Conservation (phyloP, 805 yeast genomes). For the Zygotorulaspora danielsina region DNA sequence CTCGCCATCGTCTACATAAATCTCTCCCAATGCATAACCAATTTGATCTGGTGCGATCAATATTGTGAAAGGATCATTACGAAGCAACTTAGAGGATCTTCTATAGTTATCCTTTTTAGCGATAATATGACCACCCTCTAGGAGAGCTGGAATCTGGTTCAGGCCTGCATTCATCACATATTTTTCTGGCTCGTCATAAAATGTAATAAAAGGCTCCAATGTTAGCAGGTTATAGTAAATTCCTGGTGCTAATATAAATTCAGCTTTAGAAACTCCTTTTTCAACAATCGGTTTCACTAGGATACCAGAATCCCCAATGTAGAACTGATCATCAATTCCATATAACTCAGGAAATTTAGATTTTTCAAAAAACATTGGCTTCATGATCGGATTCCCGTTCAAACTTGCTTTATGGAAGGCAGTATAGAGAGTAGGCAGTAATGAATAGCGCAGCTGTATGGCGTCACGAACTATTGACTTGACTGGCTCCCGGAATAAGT, state of each 20-base stretch:
- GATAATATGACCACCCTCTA: constrained; percentile 76
- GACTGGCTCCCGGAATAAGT: constrained; percentile 73
- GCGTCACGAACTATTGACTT: constrained; percentile 64
- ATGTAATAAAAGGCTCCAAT: constrained; percentile 21
- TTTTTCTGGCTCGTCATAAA: constrained; percentile 32
- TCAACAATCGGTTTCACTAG: constrained; percentile 77
- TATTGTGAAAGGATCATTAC: constrained; percentile 74
- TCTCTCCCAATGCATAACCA: constrained; percentile 51
- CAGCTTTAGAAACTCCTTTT: constrained; percentile 41
- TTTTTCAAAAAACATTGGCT: constrained; percentile 58
- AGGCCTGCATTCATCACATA: constrained; percentile 44
- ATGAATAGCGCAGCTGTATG: constrained; percentile 63
- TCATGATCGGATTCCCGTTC: constrained; percentile 65
- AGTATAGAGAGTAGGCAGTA: constrained; percentile 79
- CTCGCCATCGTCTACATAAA: constrained; percentile 85
- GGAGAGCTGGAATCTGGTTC: constrained; percentile 61
- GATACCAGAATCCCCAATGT: constrained; percentile 64
- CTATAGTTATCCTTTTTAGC: constrained; percentile 69
- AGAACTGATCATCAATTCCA: constrained; percentile 77
- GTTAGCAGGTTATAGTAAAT: constrained; percentile 53
- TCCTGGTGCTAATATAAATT: constrained; percentile 43
- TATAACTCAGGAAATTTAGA: constrained; percentile 43
- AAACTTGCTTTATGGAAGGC: constrained; percentile 61
- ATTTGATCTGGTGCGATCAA: constrained; percentile 51
- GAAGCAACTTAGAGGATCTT: constrained; percentile 73